Evolutionary conservation across 495 filamentous ascomycete species (phyloP), one percentile per base, ranked within the genome.

Genomic region (Neurospora sp.): DNA sequence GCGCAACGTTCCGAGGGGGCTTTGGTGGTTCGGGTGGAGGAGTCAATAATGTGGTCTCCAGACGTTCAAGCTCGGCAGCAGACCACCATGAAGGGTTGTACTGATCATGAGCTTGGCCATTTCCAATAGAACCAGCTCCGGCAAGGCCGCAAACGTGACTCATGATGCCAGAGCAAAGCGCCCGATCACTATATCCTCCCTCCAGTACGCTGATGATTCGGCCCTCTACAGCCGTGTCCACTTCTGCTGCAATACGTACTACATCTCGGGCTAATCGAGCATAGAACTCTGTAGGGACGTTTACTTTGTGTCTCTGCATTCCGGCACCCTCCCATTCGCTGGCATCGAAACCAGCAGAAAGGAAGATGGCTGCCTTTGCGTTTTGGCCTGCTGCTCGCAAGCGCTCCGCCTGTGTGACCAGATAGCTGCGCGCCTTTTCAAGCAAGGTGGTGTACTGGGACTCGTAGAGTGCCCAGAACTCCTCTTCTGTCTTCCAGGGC

Each of bases 201-300:
- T 99, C 96, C 13, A 99, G 87, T 10, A 98, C 92, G 83, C 94
- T 97, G 76, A 99, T 89, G 38, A 98, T 85, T 24, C 96, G 86
- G 9, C 96, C 96, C 45, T 94, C 91, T 6, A 92, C 92, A 28
- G 89, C 87, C 11, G 91, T 87, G 5, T 87, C 90, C 74, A 92
- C 92, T 80, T 98, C 94, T 66, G 94, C 88, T 0, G 96, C 92
- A 71, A 99, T 84, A 5, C 85, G 86, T 17, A 95, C 91, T 4
- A 97, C 87, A 77, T 99, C 96, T 5, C 88, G 87, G 0, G 96
- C 95, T 73, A 99, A 91, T 4, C 90, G 88, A 69, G 96, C 95
- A 81, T 98, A 99, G 79, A 99, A 99, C 39, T 94, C 94, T 8
- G 95, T 98, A 0, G 96, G 96, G 9, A 99, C 94, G 81, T 97